Evolutionary conservation across 208 protist genomes (phyloP), one percentile per base, ranked within the genome.

Genomic region (Leptomonas pyrrhocoris): DNA sequence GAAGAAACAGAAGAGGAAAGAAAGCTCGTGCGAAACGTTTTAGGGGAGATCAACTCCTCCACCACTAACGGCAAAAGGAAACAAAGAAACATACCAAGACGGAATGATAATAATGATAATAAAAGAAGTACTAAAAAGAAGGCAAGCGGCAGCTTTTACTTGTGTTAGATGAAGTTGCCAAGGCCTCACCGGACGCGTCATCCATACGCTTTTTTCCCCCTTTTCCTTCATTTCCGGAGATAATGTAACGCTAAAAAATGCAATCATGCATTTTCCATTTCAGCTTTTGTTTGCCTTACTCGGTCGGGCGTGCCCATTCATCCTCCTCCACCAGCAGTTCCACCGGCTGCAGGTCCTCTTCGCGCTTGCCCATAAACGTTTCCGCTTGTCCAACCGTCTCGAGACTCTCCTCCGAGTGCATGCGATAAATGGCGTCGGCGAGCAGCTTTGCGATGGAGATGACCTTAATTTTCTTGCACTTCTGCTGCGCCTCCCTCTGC

Each of bases 401-500:
- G 12, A 97, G 75, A 40, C 85, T 94, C 58, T 94, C 85, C 61
- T 96, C 90, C 49, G 70, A 81, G 81, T 97, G 94, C 54, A 96
- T 82, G 34, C 94, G 83, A 50, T 88, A 75, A 68, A 97, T 96
- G 3, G 90, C 92, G 55, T 96, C 90, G 28, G 89, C 90, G 30
- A 97, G 80, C 21, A 97, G 79, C 51, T 89, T 85, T n/a, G 86
- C 84, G 34, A 95, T 81, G 34, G 86, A 93, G 54, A 97, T 94
- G 54, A 96, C 86, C 63, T 89, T 89, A 23, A 96, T 84, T 68
- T 96, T 95, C 16, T 57, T 70, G 67, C 90, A 95, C 74, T 90
- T 91, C 45, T 78, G 68, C 43, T 71, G 42, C 13, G 77, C 78
- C 53, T 85, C 79, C 9, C 83, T 74, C 73, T 95, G 91, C 5